Evolutionary conservation across 176 grass and related monocot genomes (phyloP), one percentile per base, ranked within the genome.

Genomic region (Musa itinerans): DNA sequence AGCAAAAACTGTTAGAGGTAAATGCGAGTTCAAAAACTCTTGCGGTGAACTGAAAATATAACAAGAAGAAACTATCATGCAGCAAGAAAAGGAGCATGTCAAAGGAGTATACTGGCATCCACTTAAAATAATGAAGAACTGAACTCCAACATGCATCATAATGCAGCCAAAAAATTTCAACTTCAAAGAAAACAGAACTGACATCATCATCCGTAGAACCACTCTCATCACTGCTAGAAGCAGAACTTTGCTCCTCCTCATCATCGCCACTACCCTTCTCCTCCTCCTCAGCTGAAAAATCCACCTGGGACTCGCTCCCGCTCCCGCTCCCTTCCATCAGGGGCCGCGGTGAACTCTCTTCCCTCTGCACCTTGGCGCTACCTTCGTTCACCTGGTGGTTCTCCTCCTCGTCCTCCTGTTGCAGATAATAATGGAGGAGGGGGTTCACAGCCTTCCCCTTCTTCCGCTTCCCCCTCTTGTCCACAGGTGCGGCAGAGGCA

Each of bases 381-480:
- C 73, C 2, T 64, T 66, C 49, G 48, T 81, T 68, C 62, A 74
- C 57, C 50, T 72, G 50, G 52, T 69, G 70, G 9, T 86, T 65
- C 14, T 80, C 52, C 43, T 58, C 84, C 34, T 77, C 72, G 17
- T 85, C 77, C 1, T 97, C 83, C 64, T 83, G 83, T 69, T 87
- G 85, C 66, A 93, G 87, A 73, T 91, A 93, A 73, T 97, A 92
- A 8, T 91, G 79, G 53, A 90, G 73, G 67, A 97, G 75, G 25
- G 90, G 88, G 66, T 83, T 90, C 55, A 86, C 83, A 11, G 58
- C 75, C 1, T 74, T 69, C 64, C 65, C 89, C 85, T 83, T 86
- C 52, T 82, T 89, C 12, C 64, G 69, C 77, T 73, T 90, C 43
- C 89, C 87, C 3, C 86, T 82, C 88, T 92, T 96, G 82, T 96